Percentiles rank a stretch among this genome's conserved stretches.
These are phyloP conservation scores for Arctium lappa DNA, from an alignment of 129 eudicot species.

Conservation along the genomic window DNA sequence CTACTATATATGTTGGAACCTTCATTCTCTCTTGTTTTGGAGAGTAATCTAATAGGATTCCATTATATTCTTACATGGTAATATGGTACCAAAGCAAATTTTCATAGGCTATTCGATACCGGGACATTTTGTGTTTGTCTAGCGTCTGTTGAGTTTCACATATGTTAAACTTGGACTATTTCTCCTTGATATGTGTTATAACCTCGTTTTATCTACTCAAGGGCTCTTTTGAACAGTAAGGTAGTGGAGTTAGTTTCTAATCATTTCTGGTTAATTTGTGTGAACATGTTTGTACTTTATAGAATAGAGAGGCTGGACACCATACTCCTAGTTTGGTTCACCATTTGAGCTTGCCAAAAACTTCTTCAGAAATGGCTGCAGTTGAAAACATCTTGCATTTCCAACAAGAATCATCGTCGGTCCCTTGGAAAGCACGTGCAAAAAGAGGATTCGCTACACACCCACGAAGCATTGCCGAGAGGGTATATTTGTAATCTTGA, in stretches of 20 bases:
- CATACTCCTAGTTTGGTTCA: conserved; percentile 52
- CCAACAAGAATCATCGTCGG: conserved; percentile 51
- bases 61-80: neutral
- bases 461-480: conserved; percentile 95
- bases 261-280: neutral
- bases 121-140: neutral
- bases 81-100: neutral
- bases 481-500: conserved; percentile 44
- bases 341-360: conserved; percentile 84
- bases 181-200: neutral
- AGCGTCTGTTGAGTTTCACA: neutral
- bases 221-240: neutral
- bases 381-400: conserved; percentile 63
- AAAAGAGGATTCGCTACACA: conserved; percentile 97
- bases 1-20: neutral
- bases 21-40: neutral
- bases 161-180: neutral
- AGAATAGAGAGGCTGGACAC: conserved; percentile 55
- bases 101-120: too few species aligned
- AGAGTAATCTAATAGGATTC: neutral
- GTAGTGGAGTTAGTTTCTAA: neutral
- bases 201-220: neutral
- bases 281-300: conserved; percentile 5
- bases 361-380: conserved; percentile 51
- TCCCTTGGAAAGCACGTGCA: conserved; percentile 78